Evolutionary conservation across 768 basidiomycete species (phyloP), one percentile per base, ranked within the genome.

Genomic region (Boletus sp.): DNA sequence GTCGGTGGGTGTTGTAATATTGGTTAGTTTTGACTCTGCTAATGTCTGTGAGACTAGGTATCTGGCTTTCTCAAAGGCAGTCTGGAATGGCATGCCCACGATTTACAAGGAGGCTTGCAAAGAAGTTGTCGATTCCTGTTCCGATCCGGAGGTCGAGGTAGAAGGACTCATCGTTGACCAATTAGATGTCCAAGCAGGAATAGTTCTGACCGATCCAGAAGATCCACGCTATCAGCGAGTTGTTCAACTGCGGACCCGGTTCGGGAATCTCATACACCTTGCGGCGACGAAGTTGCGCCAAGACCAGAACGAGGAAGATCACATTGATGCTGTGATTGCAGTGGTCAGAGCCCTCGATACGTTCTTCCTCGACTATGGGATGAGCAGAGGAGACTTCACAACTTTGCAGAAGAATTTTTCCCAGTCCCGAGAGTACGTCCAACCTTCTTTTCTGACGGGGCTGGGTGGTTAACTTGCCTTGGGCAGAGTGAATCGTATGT

Each of bases 261-360:
- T 89, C 61, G 93, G 90, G 4, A 72, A 82, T 36, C 73, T 91
- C 11, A 71, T 91, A 37, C 84, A 89, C 57, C 73, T 74, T 33
- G 92, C 92, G 2, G 85, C 92, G 2, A 76, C 74, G 20, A 77
- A 83, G 15, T 74, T 94, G 39, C 82, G 84, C 37, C 79, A 81
- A 63, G 79, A 81, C 42, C 81, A 78, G 12, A 82, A 80, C 44
- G 84, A 82, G 35, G 91, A 92, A 70, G 90, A 93, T 67, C 89
- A 92, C 59, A 89, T 92, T 44, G 95, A 98, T 69, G 89, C 91
- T 5, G 84, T 96, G 33, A 80, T 91, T 35, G 77, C 78, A 37
- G 82, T 92, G 17, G 81, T 85, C 24, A 84, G 84, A 60, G 86
- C 85, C 4, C 86, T 92, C 44, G 91, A 92, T 61, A 82, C 85